Percentiles rank a stretch among this genome's conserved stretches.
Conservation (phyloP, 2,329 filamentous ascomycete species). For the Sclerotinia spermophila region DNA sequence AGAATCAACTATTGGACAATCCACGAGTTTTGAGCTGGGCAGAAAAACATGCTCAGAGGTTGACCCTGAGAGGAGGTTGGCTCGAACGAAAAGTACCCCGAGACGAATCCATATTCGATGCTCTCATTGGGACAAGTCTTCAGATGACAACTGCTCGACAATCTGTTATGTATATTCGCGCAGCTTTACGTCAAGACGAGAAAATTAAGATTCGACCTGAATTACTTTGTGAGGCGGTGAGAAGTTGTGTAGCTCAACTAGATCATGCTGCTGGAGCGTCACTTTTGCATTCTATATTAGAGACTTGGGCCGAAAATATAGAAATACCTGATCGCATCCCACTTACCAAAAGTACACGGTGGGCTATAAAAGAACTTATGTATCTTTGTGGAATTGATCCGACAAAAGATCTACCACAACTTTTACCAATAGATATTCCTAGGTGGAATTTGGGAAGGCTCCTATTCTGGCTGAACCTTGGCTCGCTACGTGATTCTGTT, state of each 20-base stretch:
- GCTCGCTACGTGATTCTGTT: conserved; percentile 21
- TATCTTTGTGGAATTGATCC: conserved; percentile 29
- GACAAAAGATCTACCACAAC: conserved; percentile 12
- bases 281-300: conserved; percentile 28
- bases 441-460: conserved; percentile 23
- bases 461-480: conserved; percentile 25
- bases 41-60: conserved; percentile 20
- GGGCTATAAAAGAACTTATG: conserved; percentile 28
- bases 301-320: conserved; percentile 25
- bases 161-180: conserved; percentile 29
- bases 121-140: conserved; percentile 31
- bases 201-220: conserved; percentile 23
- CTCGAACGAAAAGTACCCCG: conserved; percentile 30
- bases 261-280: conserved; percentile 28
- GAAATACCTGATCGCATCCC: conserved; percentile 4
- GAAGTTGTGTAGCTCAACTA: conserved; percentile 25
- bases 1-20: conserved; percentile 1
- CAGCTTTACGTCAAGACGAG: conserved; percentile 31
- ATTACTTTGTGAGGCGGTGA: conserved; percentile 27
- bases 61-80: conserved; percentile 23
- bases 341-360: conserved; percentile 24
- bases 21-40: conserved; percentile 30
- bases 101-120: conserved; percentile 31
- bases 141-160: conserved; percentile 24
- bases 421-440: conserved; percentile 20